A percentile compares a stretch with the other conserved stretches of the same genome.
These are phyloP conservation scores for Haplosporangium sp. DNA, from an alignment of 371 early-diverging fungal species.

Conservation along the genomic window DNA sequence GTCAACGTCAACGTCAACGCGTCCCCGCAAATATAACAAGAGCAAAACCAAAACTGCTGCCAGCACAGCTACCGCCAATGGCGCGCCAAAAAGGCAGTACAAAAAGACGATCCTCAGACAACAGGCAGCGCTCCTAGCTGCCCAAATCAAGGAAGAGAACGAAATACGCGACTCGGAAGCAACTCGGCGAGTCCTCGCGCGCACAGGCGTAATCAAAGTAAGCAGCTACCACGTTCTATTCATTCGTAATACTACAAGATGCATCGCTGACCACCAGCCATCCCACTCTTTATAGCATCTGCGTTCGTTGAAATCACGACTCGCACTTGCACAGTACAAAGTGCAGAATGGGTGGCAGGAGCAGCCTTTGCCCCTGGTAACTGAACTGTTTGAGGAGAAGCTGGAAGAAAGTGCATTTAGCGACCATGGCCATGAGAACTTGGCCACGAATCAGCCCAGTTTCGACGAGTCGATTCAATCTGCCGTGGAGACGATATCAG, in stretches of 20 bases:
- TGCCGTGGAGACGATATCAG: no score
- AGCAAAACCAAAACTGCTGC: neutral
- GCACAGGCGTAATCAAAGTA: slow-evolving; percentile 31
- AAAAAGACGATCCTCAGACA: slow-evolving; percentile 52
- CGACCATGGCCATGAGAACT: neutral
- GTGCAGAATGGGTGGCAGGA: slow-evolving; percentile 37
- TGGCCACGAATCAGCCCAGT: neutral
- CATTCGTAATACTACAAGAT: neutral
- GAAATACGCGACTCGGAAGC: slow-evolving; percentile 40
- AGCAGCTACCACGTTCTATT: neutral
- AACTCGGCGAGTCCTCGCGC: slow-evolving; percentile 32
- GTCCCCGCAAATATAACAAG: slow-evolving; percentile 11
- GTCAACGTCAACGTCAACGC: neutral
- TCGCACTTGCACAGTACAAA: slow-evolving; percentile 19
- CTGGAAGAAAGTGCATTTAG: slow-evolving; percentile 17
- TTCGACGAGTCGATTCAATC: neutral
- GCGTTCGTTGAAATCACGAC: slow-evolving; percentile 11
- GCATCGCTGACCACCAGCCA: slow-evolving; percentile 1
- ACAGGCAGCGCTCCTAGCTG: slow-evolving; percentile 44
- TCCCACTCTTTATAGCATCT: slow-evolving; percentile 5
- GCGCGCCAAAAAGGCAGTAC: slow-evolving; percentile 32
- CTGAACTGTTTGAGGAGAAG: slow-evolving; percentile 42
- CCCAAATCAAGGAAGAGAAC: slow-evolving; percentile 48
- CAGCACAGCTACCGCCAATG: neutral
- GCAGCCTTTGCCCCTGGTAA: slow-evolving; percentile 41